These are phyloP conservation scores for Lachnellula arida DNA, from an alignment of 2,329 filamentous ascomycete species.

Conservation along the genomic window DNA sequence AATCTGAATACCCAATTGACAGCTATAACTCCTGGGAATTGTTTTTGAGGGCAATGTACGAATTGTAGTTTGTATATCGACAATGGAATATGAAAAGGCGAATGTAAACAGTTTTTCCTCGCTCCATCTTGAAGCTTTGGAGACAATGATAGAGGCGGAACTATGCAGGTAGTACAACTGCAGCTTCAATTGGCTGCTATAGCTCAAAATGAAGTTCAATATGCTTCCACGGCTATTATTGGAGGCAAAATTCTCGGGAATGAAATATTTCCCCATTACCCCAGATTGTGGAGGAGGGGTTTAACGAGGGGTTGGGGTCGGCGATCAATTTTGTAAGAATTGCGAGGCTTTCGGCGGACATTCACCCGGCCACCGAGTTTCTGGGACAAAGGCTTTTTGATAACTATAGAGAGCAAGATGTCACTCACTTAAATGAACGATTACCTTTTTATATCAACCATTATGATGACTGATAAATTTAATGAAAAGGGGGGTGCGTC, in stretches of 20 bases:
- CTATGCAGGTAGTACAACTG: background rate
- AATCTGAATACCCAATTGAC: no score
- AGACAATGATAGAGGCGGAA: background rate
- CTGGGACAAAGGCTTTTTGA: background rate
- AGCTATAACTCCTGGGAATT: no score
- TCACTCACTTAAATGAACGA: background rate
- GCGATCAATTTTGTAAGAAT: constrained; percentile 1
- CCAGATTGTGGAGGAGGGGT: constrained; percentile 6
- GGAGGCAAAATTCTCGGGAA: constrained; percentile 18
- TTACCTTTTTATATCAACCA: background rate
- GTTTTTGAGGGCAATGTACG: no score
- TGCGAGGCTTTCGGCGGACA: background rate
- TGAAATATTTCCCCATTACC: constrained; percentile 1
- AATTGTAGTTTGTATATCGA: background rate
- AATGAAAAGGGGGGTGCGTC: background rate
- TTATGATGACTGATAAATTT: background rate
- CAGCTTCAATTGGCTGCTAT: background rate
- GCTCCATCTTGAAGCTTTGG: background rate
- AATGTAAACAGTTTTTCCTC: background rate
- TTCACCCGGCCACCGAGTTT: background rate
- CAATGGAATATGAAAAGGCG: background rate
- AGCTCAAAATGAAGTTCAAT: background rate
- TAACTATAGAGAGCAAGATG: background rate
- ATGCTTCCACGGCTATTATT: constrained; percentile 5
- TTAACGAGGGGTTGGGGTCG: background rate